These are phyloP conservation scores for Fusarium illudens DNA, from an alignment of 2,329 filamentous ascomycete genomes.

Conservation along the genomic window DNA sequence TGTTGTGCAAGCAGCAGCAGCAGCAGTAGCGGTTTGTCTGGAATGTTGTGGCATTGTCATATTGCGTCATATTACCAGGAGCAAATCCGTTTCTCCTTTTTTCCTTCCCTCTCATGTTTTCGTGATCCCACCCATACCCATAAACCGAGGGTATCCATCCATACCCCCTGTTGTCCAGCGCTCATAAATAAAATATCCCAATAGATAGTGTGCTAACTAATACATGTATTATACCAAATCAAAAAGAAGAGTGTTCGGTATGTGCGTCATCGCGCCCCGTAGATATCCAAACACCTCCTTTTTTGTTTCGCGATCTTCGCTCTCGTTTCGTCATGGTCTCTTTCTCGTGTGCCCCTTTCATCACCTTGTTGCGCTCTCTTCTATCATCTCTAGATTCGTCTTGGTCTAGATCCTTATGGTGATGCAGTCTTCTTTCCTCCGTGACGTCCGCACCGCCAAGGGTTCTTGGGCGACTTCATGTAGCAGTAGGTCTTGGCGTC, in stretches of 20 bases:
- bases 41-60: conserved; percentile 1
- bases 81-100: not conserved
- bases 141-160: not conserved
- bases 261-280: not conserved
- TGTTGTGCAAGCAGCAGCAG: not conserved
- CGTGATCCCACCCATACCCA: not conserved
- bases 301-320: not conserved
- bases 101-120: not conserved
- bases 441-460: conserved; percentile 66
- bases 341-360: conserved; percentile 12
- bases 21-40: not conserved
- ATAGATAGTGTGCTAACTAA: not conserved
- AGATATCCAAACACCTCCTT: not conserved
- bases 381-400: not conserved
- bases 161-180: not conserved
- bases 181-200: not conserved
- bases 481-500: conserved; percentile 63
- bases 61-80: conserved; percentile 18
- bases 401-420: conserved; percentile 13
- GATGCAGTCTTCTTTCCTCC: conserved; percentile 42
- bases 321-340: conserved; percentile 26
- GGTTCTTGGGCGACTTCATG: conserved; percentile 67
- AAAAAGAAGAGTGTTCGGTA: not conserved
- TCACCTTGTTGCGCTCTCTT: conserved; percentile 9
- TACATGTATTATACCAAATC: not conserved